A percentile compares a stretch with the other conserved stretches of the same genome.
These are phyloP conservation scores for Pichia phayaonensis DNA, from an alignment of 805 yeast genomes.

Conservation along the genomic window DNA sequence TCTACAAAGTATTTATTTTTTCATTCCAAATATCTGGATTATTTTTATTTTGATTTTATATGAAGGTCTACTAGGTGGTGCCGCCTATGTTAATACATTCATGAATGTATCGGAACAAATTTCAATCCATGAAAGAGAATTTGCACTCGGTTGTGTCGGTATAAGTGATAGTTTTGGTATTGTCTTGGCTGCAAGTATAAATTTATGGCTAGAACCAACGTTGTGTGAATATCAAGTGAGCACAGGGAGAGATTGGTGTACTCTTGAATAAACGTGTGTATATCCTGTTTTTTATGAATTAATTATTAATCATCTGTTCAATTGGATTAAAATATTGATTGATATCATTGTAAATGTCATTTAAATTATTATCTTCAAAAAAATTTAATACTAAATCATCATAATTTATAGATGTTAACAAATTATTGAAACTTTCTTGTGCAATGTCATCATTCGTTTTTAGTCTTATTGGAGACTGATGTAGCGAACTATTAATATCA, in stretches of 20 bases:
- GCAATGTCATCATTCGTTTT: not conserved
- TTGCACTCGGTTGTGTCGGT: slow-evolving; percentile 77
- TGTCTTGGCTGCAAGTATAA: slow-evolving; percentile 69
- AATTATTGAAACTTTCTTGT: not conserved
- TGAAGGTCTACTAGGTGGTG: slow-evolving; percentile 89
- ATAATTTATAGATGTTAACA: not conserved
- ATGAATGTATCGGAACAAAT: slow-evolving; percentile 61
- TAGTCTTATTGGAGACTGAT: not conserved
- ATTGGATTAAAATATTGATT: not conserved
- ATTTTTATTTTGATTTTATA: slow-evolving; percentile 62
- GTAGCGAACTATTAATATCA: not conserved
- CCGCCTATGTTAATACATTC: slow-evolving; percentile 84
- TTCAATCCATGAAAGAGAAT: slow-evolving; percentile 50
- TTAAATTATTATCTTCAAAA: not conserved
- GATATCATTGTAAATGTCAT: not conserved
- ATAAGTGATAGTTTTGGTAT: slow-evolving; percentile 82
- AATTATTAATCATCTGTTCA: not conserved
- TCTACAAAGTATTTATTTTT: slow-evolving; percentile 54
- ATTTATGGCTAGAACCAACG: slow-evolving; percentile 64
- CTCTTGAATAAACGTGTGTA: slow-evolving; percentile 16
- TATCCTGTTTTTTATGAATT: not conserved
- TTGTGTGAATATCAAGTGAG: slow-evolving; percentile 66
- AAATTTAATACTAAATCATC: not conserved
- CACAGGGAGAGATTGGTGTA: slow-evolving; percentile 78
- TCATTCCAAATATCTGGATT: slow-evolving; percentile 53